phyloP scores from a whole-genome alignment of 2,329 filamentous ascomycete genomes.

The Coniochaeta sp. region DNA sequence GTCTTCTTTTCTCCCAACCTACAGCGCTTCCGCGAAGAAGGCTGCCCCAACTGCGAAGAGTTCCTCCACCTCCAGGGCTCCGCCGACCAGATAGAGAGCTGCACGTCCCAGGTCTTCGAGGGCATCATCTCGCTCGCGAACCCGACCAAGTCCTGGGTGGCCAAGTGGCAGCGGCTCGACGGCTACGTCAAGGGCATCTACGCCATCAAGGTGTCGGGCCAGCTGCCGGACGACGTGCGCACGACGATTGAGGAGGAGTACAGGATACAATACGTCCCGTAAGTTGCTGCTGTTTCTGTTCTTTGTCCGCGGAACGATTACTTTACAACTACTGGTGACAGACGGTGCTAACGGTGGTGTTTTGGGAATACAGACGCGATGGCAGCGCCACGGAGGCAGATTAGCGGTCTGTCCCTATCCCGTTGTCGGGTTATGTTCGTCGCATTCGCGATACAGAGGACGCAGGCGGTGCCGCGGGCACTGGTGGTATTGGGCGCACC shows the following conservation, averaged over 20 bases:
- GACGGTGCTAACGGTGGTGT: conserved; percentile 7
- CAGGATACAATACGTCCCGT: conserved; percentile 61
- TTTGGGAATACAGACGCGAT: conserved; percentile 36
- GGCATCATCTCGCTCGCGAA: conserved; percentile 81
- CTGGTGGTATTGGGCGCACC: too few species aligned
- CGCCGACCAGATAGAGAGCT: conserved; percentile 77
- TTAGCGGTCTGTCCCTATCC: conserved; percentile 5
- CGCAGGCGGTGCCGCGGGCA: too few species aligned
- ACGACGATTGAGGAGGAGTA: conserved; percentile 55
- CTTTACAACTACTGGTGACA: too few species aligned
- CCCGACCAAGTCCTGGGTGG: conserved; percentile 83
- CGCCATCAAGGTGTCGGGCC: conserved; percentile 87
- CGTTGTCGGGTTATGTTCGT: background rate
- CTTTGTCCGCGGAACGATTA: conserved; percentile 7
- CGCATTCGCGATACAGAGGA: too few species aligned
- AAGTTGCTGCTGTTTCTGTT: conserved; percentile 32
- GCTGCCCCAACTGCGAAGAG: conserved; percentile 95
- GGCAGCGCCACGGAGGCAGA: conserved; percentile 47
- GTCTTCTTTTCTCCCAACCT: background rate
- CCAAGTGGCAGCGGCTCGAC: conserved; percentile 91
- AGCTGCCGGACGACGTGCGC: conserved; percentile 60
- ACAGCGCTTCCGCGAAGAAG: conserved; percentile 76
- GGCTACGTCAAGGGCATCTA: conserved; percentile 85
- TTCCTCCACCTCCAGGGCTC: conserved; percentile 78
- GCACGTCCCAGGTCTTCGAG: conserved; percentile 94